These are phyloP conservation scores for Cynanchum wilfordii DNA, from an alignment of 257 asterid species.

Conservation along the genomic window DNA sequence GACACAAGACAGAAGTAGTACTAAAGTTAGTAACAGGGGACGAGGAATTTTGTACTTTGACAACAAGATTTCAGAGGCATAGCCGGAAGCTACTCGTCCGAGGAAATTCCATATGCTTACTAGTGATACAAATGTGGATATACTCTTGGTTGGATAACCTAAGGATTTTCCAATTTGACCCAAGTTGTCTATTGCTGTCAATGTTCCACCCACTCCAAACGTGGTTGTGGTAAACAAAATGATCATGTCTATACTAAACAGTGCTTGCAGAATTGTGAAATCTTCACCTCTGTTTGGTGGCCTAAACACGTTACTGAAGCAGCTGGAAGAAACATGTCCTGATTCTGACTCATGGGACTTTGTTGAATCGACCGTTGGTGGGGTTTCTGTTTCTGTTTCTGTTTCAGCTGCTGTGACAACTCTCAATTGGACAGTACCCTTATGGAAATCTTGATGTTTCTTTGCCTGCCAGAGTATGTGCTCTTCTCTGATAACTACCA, in stretches of 20 bases:
- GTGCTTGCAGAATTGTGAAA: conserved; percentile 44
- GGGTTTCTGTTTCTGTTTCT: conserved; percentile 3
- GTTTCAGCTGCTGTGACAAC: conserved; percentile 3
- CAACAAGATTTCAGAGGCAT: conserved; percentile 39
- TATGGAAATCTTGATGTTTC: not conserved
- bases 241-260: conserved; percentile 48
- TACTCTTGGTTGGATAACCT: conserved; percentile 39
- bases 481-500: conserved; percentile 32
- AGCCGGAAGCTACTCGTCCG: conserved; percentile 43
- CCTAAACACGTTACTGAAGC: conserved; percentile 22
- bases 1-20: conserved; percentile 36
- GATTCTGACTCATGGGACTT: not conserved
- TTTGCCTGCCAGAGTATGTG: conserved; percentile 23
- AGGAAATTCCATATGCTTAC: conserved; percentile 63
- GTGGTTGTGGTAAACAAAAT: conserved; percentile 32
- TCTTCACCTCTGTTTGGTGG: conserved; percentile 49
- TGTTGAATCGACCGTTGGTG: not conserved
- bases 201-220: conserved; percentile 48
- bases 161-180: conserved; percentile 53
- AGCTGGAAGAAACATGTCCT: conserved; percentile 3
- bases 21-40: conserved; percentile 37
- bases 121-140: conserved; percentile 44
- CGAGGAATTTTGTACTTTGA: conserved; percentile 44
- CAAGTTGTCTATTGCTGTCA: conserved; percentile 50
- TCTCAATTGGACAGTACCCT: not conserved